Base-by-base conservation (phyloP, 2,329 filamentous ascomycete genomes). In the Malbranchea cinnamomea region DNA sequence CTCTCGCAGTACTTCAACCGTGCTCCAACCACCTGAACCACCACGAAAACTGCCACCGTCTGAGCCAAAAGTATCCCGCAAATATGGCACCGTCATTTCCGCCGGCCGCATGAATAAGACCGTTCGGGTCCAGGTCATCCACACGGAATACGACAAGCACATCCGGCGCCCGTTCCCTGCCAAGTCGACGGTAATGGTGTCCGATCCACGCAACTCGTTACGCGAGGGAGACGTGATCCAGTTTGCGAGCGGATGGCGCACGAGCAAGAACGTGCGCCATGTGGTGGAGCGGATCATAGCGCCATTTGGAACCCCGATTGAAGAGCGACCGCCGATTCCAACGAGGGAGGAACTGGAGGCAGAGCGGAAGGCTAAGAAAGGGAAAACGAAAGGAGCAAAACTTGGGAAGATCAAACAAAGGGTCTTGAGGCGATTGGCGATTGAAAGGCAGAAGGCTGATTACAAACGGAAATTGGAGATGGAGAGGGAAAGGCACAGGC, bases 161-260 rank as follows among this genome's bases (percentile, higher is more conserved):
- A 44, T 59, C 23, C 49, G 47, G 32, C 57, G 57, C 39, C 42
- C 36, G 29, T 59, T 53, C 42, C 49, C 51, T 2, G 42, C 50
- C 32, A 43, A 47, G 22, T 52, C 45, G 8, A 43, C 40, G 8
- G 51, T 45, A 35, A 37, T 53, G 5, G 56, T 59, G 2, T 43
- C 49, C 1, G 56, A 60, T 35, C 56, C 56, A 8, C 46, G 41
- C 31, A 49, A 59, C 39, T 58, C 54, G 5, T 45, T 59, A 20
- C 53, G 56, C 23, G 47, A 55, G 22, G 56, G 56, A n/a, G 56
- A 60, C 31, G 52, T 59, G 29, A 54, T 60, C 33, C 53, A 59
- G 36, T 60, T 59, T 35, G 52, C 53, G 31, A 56, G 52, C 5
- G 56, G 55, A 1, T 47, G 42, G 10, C 52, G 50, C 2, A 52